Evolutionary conservation across 176 grass and related monocot species (phyloP).

Genomic region (Hordeum vulgare): MorexV3_pseudomolecules_assembly NC_058523.1:513849915-513850414

Average conservation of each 20-base stretch:
- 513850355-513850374: background rate
- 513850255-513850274: slow-evolving; percentile 18
- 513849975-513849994: background rate
- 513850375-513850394: background rate
- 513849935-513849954: no score
- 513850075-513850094: background rate
- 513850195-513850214: background rate
- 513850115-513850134: background rate
- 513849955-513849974: no score
- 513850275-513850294: background rate
- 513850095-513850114: background rate
- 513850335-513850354: slow-evolving; percentile 24
- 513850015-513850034: background rate
- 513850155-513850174: background rate
- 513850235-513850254: background rate
- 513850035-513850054: background rate
- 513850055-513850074: background rate
- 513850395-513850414: background rate
- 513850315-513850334: slow-evolving; percentile 10
- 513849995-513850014: background rate
- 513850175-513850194: slow-evolving; percentile 27
- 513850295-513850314: slow-evolving; percentile 6
- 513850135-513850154: background rate
- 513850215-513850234: background rate
- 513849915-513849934: no score